Evolutionary conservation across 179 eudicot species (phyloP).

Genomic region (Beta macrorhiza): DNA sequence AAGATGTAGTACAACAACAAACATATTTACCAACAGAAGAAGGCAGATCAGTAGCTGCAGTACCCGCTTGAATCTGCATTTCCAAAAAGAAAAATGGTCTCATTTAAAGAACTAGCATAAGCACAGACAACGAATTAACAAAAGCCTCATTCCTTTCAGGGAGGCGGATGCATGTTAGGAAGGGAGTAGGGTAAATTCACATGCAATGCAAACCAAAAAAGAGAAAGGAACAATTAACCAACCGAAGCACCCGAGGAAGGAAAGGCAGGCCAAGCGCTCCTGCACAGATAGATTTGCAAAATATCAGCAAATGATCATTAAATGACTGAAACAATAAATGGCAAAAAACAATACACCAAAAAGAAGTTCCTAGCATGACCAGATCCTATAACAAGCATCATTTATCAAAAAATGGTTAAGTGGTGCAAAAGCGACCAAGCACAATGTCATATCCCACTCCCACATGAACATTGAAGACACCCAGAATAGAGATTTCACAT

Average conservation of each 20-base stretch:
- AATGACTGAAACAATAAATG: neutral
- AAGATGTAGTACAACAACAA: neutral
- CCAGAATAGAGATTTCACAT: neutral
- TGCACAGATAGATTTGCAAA: conserved; percentile 33
- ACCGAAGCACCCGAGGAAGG: conserved; percentile 40
- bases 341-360: neutral
- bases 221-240: neutral
- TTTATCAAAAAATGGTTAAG: neutral
- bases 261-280: conserved; percentile 67
- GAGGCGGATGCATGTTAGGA: neutral
- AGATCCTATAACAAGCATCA: neutral
- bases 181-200: neutral
- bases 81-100: conserved; percentile 14
- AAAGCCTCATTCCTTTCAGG: neutral
- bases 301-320: neutral
- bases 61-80: conserved; percentile 35
- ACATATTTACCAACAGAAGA: conserved; percentile 35
- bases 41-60: conserved; percentile 23
- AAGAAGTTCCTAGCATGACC: neutral
- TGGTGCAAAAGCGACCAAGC: neutral
- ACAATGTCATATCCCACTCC: neutral
- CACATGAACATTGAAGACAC: neutral
- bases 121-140: conserved; percentile 5
- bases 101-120: neutral
- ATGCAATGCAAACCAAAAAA: neutral